Base-by-base conservation (phyloP, 1,284 basidiomycete genomes). In the Cerrena zonata region DNA sequence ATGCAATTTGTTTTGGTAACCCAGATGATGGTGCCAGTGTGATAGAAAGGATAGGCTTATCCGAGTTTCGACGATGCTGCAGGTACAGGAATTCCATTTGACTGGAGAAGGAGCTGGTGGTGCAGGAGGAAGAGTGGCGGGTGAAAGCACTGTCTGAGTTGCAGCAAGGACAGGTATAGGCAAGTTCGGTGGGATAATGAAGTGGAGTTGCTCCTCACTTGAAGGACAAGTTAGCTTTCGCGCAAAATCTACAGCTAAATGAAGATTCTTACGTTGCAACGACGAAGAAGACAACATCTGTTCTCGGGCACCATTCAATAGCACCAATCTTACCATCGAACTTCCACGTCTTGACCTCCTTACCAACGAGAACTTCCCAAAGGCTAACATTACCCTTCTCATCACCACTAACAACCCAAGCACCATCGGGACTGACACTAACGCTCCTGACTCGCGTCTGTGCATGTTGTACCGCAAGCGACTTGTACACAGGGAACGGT, bases 341-440 rank as follows among this genome's bases (percentile, higher is more conserved):
- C 61, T 82, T 82, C 94, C 94, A 99, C 58, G 82, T 78, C 68
- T 89, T 90, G 15, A 95, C 84, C 66, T 94, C 92, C 54, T 90
- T 78, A 5, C 95, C 96, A 42, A 96, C 86, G 37, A 84, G 86
- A n/a, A 89, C 80, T 67, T 99, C 96, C 94, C 94, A 99, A 44
- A 99, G 70, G 55, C 88, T 80, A 12, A 97, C 88, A 23, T 83
- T 69, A 4, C 96, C 96, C 58, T 81, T 80, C 64, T 99, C 96
- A 55, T 94, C 92, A 12, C 94, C 96, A 50, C 91, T 95, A 27
- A 89, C 80, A 5, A 87, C 86, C 94, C 94, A 99, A 47, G 80
- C 82, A 46, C 94, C 94, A 55, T 91, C 87, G 4, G 94, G 90
- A 63, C 94, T 94, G 45, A 92, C 71, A 52, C 84, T 86, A 42